These are phyloP conservation scores for Hansenula sp. DNA, from an alignment of 1,139 yeast species.

Conservation along the genomic window DNA sequence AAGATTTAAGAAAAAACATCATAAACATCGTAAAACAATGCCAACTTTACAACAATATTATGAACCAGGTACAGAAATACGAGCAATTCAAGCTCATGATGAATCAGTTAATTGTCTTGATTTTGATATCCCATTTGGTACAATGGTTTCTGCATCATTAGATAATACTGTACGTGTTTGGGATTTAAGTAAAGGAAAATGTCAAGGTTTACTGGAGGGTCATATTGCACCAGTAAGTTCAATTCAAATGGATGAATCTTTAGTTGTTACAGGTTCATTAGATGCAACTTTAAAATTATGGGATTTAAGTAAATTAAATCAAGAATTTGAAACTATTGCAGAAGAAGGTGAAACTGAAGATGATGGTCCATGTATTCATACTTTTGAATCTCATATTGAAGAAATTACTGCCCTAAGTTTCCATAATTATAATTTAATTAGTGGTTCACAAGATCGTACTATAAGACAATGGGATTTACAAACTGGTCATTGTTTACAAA, in stretches of 20 bases:
- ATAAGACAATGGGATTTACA: conserved; percentile 86
- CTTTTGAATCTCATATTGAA: conserved; percentile 60
- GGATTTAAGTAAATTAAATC: conserved; percentile 36
- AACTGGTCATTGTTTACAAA: conserved; percentile 54
- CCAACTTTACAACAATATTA: conserved; percentile 62
- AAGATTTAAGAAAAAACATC: conserved; percentile 23
- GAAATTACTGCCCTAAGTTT: conserved; percentile 59
- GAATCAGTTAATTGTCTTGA: conserved; percentile 51
- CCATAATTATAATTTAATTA: conserved; percentile 50
- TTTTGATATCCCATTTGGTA: conserved; percentile 68
- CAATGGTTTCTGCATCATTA: conserved; percentile 69
- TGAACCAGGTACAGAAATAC: conserved; percentile 51
- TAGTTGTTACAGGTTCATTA: conserved; percentile 57
- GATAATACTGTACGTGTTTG: conserved; percentile 84
- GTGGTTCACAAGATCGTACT: conserved; percentile 90
- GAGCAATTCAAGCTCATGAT: conserved; percentile 48
- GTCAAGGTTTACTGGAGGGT: conserved; percentile 46
- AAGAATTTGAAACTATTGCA: conserved; percentile 12
- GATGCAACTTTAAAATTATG: conserved; percentile 61
- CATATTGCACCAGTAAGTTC: conserved; percentile 54
- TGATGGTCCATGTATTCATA: conserved; percentile 33
- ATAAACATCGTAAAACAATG: conserved; percentile 40
- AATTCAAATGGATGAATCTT: conserved; percentile 47
- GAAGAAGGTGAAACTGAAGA: conserved; percentile 25
- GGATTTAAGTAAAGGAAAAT: conserved; percentile 61